Evolutionary conservation across 78 protist species (phyloP), one percentile per base, ranked within the genome.

Genomic region (Dictyostelium purpureum): DNA sequence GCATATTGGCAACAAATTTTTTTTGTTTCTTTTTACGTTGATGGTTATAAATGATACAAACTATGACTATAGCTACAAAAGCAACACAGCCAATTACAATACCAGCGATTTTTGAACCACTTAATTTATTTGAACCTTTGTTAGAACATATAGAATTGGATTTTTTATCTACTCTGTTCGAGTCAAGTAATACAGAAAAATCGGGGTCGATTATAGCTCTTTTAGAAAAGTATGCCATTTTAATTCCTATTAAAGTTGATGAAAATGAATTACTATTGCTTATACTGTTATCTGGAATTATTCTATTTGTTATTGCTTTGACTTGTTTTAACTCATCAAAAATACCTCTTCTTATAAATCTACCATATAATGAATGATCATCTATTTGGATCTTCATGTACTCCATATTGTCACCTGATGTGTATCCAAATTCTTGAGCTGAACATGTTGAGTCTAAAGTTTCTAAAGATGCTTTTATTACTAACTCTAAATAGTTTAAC

Each of bases 391-490:
- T n/a, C n/a, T n/a, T n/a, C n/a, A n/a, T n/a, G n/a, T 56, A 56
- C 18, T 56, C 31, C 7, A 19, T 19, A 4, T 56, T 18, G 9
- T 4, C 31, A 56, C 18, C 63, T 4, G 31, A 18, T 7, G 63
- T 56, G 7, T 56, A 10, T 56, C 63, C 63, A 56, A 56, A 56
- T 18, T 56, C 63, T 56, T 56, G 7, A 4, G 10, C 21, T 4
- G 63, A 18, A 18, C 63, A 56, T n/a, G n/a, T n/a, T 56, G 63
- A 56, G 10, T 47, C 52, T 47, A 10, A 47, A 18, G 63, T 19
- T 18, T 56, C 63, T 6, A 77, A 21, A 1, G 85, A 54, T 59
- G 85, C 71, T 6, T 38, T 37, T 57, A 77, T 56, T 24, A 59
- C 54, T 2, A 77, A 21, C 42, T 77, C 73, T 24, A 77, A 24